Conservation (phyloP, 345 rosid species). For the Corchorus capsularis region DNA sequence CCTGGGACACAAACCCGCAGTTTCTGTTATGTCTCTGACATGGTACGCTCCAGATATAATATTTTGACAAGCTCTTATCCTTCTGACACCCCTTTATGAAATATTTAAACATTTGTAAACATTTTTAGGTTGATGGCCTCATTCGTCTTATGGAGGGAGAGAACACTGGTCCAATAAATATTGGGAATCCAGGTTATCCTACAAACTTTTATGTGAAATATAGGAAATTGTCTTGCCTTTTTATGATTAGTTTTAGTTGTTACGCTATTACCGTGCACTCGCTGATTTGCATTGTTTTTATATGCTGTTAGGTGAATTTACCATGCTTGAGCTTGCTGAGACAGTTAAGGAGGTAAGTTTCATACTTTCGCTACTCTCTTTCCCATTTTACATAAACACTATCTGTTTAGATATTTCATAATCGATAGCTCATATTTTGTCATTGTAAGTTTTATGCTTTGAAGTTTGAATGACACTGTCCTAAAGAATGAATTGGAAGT, state of each 20-base stretch:
- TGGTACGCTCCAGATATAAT: conserved; percentile 44
- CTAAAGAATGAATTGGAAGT: neutral
- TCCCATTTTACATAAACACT: neutral
- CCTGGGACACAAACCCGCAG: conserved; percentile 99
- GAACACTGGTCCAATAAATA: conserved; percentile 93
- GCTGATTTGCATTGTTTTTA: neutral
- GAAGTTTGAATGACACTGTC: too few species aligned
- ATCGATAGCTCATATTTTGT: neutral
- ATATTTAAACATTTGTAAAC: neutral
- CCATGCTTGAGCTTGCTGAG: conserved; percentile 90
- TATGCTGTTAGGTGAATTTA: conserved; percentile 67
- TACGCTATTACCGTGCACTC: neutral
- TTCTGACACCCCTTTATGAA: neutral
- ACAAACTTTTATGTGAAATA: neutral
- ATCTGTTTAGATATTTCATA: neutral
- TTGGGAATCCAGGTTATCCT: conserved; percentile 87
- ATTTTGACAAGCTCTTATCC: neutral
- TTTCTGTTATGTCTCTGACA: conserved; percentile 94
- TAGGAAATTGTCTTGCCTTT: neutral
- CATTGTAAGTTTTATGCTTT: neutral
- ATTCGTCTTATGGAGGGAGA: conserved; percentile 96
- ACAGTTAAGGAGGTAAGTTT: conserved; percentile 82
- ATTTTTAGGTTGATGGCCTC: conserved; percentile 80
- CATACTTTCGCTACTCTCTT: neutral
- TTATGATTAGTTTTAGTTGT: neutral